phyloP scores from a whole-genome alignment of 306 rosid species.

The Calophaca sinica region DNA sequence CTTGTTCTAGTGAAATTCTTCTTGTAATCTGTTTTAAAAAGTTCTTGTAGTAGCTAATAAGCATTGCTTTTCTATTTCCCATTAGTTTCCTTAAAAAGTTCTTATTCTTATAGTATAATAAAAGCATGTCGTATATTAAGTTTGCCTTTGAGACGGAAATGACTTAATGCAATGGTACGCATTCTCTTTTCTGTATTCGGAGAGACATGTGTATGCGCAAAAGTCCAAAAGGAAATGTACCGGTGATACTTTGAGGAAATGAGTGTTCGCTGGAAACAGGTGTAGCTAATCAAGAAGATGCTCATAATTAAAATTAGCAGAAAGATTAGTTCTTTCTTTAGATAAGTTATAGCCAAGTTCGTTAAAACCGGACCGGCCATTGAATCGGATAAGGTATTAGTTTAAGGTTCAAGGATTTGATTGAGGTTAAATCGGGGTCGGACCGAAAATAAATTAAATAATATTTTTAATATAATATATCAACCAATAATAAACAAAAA shows the following conservation, averaged over 20 bases:
- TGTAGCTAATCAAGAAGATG: conserved; percentile 21
- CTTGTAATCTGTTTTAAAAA: conserved; percentile 1
- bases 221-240: conserved; percentile 19
- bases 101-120: conserved; percentile 2
- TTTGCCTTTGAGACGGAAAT: conserved; percentile 49
- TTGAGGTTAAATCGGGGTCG: no score
- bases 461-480: no score
- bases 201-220: background rate
- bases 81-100: background rate
- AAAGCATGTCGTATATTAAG: conserved; percentile 29
- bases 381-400: no score
- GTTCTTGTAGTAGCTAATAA: background rate
- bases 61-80: conserved; percentile 12
- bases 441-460: no score
- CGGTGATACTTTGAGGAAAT: conserved; percentile 26
- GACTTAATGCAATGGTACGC: conserved; percentile 41
- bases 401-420: no score
- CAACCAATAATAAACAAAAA: no score
- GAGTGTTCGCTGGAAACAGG: conserved; percentile 8
- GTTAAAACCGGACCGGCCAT: no score
- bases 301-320: conserved; percentile 17
- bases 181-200: conserved; percentile 31
- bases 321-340: background rate
- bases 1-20: conserved; percentile 30
- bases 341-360: background rate